Base-by-base conservation (phyloP, 305 asterid genomes). In the Fraxinus angustifolia region DNA sequence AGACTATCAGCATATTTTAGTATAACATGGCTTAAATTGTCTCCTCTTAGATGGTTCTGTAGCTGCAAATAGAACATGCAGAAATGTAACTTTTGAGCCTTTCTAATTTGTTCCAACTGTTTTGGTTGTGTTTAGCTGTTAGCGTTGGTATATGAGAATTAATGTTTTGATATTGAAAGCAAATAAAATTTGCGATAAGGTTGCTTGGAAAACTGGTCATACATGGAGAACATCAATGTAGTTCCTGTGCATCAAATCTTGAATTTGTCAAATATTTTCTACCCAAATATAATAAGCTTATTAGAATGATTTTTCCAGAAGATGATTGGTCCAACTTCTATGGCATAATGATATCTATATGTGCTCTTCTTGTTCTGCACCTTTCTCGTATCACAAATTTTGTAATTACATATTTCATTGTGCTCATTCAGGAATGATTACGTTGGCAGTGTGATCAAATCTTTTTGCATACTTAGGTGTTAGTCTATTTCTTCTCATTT, bases 1-100 rank as follows among this genome's bases (percentile, higher is more conserved):
- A 80, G 60, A 67, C 73, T 87, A 31, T 70, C 12, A n/a, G 38
- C 28, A 71, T 77, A 7, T 73, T 81, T 79, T 67, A 60, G 58
- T 82, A 16, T 82, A 7, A 70, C 10, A 76, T 12, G 21, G 35
- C 31, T 34, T 48, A 34, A 42, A 11, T 58, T 21, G 4, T 60
- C 56, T 73, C 78, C 31, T 60, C 71, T 79, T 42, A 72, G 35
- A 33, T 48, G 70, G 68, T 31, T 76, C 81, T 45, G 31, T 48
- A 36, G 45, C 65, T 82, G 67, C n/a, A 21, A 70, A 30, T 68
- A 17, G 60, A 70, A 45, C 67, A 21, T 68, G 73, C 75, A 50
- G 72, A 75, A 23, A 65, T 50, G 68, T 68, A 75, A 60, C 36
- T 76, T 76, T 79, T 45, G 38, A 79, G 73, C 35, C 31, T 48